Conservation (phyloP, 495 filamentous ascomycete species). For the Letharia lupina region DNA sequence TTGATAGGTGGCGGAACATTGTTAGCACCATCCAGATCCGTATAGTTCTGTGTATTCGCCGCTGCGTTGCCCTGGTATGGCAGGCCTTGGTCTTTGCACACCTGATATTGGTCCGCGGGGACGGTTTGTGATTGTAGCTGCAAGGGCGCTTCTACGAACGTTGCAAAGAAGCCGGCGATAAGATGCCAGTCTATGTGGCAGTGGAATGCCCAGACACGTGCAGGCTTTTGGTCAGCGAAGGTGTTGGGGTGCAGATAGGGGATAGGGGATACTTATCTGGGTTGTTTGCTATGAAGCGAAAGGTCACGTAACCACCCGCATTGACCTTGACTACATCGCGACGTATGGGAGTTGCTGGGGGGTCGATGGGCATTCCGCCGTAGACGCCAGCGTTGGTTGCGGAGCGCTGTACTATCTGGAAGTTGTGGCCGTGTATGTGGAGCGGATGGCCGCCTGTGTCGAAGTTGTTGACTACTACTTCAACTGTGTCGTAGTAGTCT, state of each 20-base stretch:
- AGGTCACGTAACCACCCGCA: not conserved
- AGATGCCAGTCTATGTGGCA: constrained; percentile 66
- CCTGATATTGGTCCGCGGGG: constrained; percentile 51
- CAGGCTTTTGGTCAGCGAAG: constrained; percentile 19
- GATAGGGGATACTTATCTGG: constrained; percentile 21
- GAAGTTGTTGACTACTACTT: constrained; percentile 57
- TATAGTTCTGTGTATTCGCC: constrained; percentile 49
- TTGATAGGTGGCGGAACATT: constrained; percentile 6
- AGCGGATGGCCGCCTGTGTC: constrained; percentile 56
- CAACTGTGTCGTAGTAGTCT: constrained; percentile 44
- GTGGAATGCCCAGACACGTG: constrained; percentile 52
- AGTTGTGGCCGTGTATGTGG: constrained; percentile 56
- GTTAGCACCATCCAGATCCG: constrained; percentile 59
- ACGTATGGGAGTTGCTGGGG: constrained; percentile 2
- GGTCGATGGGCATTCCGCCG: constrained; percentile 25
- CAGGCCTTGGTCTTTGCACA: constrained; percentile 41
- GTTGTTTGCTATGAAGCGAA: constrained; percentile 2
- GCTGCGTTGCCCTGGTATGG: constrained; percentile 61
- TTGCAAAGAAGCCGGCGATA: constrained; percentile 35
- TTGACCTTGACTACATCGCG: constrained; percentile 7
- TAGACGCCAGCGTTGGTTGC: constrained; percentile 36
- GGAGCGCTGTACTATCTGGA: constrained; percentile 39
- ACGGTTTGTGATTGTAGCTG: constrained; percentile 42
- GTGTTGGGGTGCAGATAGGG: not conserved
- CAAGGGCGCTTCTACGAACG: constrained; percentile 42